These are phyloP conservation scores for Ploettnerulaceae sp. DNA, from an alignment of 2,329 filamentous ascomycete genomes.

Conservation along the genomic window DNA sequence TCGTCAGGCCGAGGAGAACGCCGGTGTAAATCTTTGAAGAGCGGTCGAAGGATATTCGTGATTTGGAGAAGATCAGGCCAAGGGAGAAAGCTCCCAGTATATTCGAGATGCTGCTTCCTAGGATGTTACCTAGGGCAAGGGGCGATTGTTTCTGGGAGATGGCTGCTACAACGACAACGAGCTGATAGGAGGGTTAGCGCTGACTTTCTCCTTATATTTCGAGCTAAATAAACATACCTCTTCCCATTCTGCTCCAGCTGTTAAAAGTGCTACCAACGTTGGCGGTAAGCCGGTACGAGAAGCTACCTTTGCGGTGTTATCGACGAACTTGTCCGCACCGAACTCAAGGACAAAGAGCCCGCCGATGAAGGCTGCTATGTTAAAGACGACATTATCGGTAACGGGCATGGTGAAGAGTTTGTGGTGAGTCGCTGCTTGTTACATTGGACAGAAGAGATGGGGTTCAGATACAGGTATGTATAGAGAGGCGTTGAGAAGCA, in stretches of 20 bases:
- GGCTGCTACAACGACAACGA: conserved; percentile 45
- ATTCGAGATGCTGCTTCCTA: conserved; percentile 51
- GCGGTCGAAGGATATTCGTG: conserved; percentile 39
- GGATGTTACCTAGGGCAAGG: conserved; percentile 49
- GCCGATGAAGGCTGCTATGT: conserved; percentile 40
- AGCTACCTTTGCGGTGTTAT: conserved; percentile 46
- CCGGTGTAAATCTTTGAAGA: conserved; percentile 45
- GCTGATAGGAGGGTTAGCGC: conserved; percentile 35
- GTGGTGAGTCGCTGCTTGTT: not conserved
- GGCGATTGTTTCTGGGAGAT: conserved; percentile 42
- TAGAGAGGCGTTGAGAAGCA: too few species aligned
- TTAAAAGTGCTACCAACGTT: conserved; percentile 46
- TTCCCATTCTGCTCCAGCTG: conserved; percentile 51
- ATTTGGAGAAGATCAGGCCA: conserved; percentile 42
- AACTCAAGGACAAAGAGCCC: conserved; percentile 46
- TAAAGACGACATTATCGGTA: conserved; percentile 33
- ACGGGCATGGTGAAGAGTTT: conserved; percentile 15
- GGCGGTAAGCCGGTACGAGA: conserved; percentile 41
- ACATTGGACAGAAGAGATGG: not conserved
- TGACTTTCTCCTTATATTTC: too few species aligned
- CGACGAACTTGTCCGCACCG: conserved; percentile 48
- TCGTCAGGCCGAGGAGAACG: conserved; percentile 40
- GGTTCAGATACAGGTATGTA: not conserved
- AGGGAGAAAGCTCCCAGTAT: conserved; percentile 52
- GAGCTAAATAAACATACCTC: conserved; percentile 37